Evolutionary conservation across 345 rosid genomes (phyloP).

Genomic region (Aegle marmelos): DNA sequence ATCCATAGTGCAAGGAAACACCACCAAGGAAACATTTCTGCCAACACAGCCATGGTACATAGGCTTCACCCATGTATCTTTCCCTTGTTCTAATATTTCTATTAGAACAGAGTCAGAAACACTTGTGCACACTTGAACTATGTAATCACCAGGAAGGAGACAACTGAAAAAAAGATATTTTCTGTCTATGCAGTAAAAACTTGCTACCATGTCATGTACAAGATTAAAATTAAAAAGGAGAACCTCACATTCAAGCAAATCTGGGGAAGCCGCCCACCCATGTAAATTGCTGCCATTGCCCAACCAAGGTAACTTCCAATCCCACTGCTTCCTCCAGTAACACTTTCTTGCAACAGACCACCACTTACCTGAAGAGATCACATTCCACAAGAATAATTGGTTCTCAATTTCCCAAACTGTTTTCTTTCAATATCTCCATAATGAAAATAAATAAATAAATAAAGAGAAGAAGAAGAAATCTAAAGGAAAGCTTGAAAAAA

Average conservation of each 20-base stretch:
- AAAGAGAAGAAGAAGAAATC: neutral
- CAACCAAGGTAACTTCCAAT: constrained; percentile 67
- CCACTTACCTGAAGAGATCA: constrained; percentile 40
- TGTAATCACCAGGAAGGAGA: neutral
- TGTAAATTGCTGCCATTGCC: constrained; percentile 85
- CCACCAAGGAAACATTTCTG: neutral
- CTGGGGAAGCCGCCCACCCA: constrained; percentile 95
- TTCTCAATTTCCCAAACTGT: neutral
- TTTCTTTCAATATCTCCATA: neutral
- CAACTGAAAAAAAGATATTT: neutral
- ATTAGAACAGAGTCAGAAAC: constrained; percentile 2
- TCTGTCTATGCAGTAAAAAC: neutral
- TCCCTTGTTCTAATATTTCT: neutral
- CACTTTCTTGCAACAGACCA: constrained; percentile 26
- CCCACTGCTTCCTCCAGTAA: constrained; percentile 31
- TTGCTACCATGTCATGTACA: neutral
- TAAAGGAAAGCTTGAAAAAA: neutral
- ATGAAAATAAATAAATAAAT: neutral
- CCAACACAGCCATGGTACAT: neutral
- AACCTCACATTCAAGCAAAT: constrained; percentile 71
- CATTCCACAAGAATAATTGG: constrained; percentile 2
- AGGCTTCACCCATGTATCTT: neutral
- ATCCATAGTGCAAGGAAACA: neutral
- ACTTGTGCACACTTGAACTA: neutral
- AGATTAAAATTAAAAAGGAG: neutral